phyloP scores from a whole-genome alignment of 805 yeast genomes.

The Clavispora santaluciae region DNA sequence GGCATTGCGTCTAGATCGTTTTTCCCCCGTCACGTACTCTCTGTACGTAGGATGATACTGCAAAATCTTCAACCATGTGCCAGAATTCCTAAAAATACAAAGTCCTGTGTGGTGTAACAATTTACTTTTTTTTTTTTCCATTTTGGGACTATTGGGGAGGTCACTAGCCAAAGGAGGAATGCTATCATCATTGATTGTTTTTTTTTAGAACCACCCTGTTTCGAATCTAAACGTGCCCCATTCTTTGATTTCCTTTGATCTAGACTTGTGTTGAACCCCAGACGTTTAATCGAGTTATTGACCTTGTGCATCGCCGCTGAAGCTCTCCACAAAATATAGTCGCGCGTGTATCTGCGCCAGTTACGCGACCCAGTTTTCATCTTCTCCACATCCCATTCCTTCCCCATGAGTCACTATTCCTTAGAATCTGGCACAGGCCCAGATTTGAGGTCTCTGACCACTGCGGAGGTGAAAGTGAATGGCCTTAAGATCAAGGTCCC shows the following conservation, averaged over 20 bases:
- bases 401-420: background rate
- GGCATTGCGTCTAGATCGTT: background rate
- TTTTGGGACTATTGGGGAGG: background rate
- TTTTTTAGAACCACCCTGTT: no score
- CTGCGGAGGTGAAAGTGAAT: background rate
- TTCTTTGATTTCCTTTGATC: background rate
- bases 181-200: background rate
- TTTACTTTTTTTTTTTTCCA: no score
- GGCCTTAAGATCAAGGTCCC: constrained; percentile 13
- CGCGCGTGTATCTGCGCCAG: background rate
- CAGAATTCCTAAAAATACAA: background rate
- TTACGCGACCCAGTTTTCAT: background rate
- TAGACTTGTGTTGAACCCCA: no score
- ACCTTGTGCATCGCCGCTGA: no score
- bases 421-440: background rate
- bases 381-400: background rate
- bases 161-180: background rate
- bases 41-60: background rate
- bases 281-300: no score
- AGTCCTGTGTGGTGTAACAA: background rate
- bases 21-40: no score
- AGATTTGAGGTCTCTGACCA: no score
- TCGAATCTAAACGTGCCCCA: background rate
- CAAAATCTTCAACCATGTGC: background rate
- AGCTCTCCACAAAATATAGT: background rate